Evolutionary conservation across 257 asterid species (phyloP).

Genomic region (Solanum ossicruentum): DNA sequence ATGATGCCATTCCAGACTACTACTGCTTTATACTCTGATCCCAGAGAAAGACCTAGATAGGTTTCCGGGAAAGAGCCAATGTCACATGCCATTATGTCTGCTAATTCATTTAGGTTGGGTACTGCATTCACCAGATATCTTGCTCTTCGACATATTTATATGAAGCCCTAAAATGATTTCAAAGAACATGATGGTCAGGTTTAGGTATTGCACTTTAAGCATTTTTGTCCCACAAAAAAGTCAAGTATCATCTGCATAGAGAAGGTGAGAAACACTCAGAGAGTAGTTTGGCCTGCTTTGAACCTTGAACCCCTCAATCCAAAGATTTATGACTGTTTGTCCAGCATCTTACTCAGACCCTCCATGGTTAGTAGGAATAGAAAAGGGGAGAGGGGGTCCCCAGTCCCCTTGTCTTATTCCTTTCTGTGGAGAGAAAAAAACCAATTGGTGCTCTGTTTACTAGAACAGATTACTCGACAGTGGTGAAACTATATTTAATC

Average conservation of each 20-base stretch:
- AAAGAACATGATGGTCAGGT: background rate
- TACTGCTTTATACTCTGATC: too few species aligned
- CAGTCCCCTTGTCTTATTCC: background rate
- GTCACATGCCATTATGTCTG: too few species aligned
- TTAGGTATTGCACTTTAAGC: background rate
- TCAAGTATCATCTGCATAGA: background rate
- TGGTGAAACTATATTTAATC: background rate
- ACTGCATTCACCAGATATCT: background rate
- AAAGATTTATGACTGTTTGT: background rate
- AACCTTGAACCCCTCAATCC: background rate
- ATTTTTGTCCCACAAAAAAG: background rate
- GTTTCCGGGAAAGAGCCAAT: too few species aligned
- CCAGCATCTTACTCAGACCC: background rate
- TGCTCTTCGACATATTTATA: background rate
- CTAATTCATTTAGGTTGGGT: background rate
- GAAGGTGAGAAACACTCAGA: background rate
- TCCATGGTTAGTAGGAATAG: background rate
- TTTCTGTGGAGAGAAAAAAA: background rate
- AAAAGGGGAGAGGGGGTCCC: background rate
- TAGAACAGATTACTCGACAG: background rate
- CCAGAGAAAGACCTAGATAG: too few species aligned
- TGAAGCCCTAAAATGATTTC: background rate
- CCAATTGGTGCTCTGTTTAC: background rate
- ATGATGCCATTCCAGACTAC: too few species aligned
- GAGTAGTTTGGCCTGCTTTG: background rate